Evolutionary conservation across 116 monocot genomes (phyloP).

Genomic region (Dioscorea cayenensis): DNA sequence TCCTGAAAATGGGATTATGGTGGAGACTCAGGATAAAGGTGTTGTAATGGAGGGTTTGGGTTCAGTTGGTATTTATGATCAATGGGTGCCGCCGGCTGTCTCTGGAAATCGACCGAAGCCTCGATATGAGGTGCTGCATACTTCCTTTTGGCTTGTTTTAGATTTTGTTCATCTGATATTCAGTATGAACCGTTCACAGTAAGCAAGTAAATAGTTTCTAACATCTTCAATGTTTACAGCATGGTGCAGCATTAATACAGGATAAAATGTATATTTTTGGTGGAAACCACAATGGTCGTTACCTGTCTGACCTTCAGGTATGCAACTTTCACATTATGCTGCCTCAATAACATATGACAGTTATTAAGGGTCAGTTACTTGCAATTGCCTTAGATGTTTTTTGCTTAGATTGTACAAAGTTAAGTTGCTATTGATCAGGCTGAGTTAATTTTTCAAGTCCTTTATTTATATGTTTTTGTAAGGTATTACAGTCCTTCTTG

Average conservation of each 20-base stretch:
- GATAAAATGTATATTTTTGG: constrained; percentile 99
- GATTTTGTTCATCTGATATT: not conserved
- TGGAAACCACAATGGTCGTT: constrained; percentile 99
- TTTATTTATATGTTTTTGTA: no score
- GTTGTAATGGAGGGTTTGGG: constrained; percentile 70
- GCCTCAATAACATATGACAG: not conserved
- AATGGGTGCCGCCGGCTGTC: constrained; percentile 69
- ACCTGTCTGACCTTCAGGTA: constrained; percentile 95
- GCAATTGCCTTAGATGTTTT: not conserved
- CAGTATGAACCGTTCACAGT: not conserved
- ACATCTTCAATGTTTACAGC: constrained; percentile 43
- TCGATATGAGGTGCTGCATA: constrained; percentile 66
- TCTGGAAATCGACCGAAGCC: constrained; percentile 74
- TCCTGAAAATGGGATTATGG: constrained; percentile 51
- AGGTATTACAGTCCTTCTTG: not conserved
- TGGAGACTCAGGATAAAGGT: constrained; percentile 75
- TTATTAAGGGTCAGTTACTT: not conserved
- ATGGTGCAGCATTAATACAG: constrained; percentile 84
- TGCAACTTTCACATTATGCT: not conserved
- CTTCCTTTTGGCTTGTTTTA: not conserved
- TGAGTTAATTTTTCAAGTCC: not conserved
- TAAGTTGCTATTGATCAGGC: not conserved
- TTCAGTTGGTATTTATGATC: constrained; percentile 68
- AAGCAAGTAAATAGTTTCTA: not conserved
- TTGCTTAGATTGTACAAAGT: not conserved